Evolutionary conservation across 1,284 basidiomycete species (phyloP).

Genomic region (Microbotryum scabiosae): DNA sequence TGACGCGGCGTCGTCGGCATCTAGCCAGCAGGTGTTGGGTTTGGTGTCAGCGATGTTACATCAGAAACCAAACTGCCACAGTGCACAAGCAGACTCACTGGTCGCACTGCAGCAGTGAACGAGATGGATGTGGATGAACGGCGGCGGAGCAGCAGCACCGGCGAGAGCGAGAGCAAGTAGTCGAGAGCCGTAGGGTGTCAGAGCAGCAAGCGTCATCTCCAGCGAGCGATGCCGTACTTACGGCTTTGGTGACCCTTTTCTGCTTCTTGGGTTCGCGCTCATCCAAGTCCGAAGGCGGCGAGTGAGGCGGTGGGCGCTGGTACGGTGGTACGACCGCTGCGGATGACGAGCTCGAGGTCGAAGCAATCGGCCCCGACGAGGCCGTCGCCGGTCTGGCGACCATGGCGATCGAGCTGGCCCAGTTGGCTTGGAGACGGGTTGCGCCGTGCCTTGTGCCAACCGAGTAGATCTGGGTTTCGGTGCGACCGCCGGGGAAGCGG

Average conservation of each 20-base stretch:
- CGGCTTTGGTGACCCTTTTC: conserved; percentile 18
- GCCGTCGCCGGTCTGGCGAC: too few relatives aligned
- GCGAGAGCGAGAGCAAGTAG: neutral
- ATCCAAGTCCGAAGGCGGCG: neutral
- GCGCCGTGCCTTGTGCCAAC: too few relatives aligned
- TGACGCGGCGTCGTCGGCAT: conserved; percentile 18
- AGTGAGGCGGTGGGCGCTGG: too few relatives aligned
- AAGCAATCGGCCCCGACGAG: too few relatives aligned
- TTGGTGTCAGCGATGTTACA: neutral
- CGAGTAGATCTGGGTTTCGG: too few relatives aligned
- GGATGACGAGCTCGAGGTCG: too few relatives aligned
- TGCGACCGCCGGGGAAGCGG: too few relatives aligned
- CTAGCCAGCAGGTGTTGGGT: neutral
- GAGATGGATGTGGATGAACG: neutral
- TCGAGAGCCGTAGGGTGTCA: neutral
- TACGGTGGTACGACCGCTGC: too few relatives aligned
- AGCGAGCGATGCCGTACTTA: neutral
- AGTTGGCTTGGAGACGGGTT: too few relatives aligned
- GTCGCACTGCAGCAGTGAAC: conserved; percentile 1
- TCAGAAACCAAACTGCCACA: neutral
- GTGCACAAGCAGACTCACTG: neutral
- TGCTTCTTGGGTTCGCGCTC: conserved; percentile 17
- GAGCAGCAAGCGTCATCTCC: neutral
- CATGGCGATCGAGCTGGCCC: too few relatives aligned
- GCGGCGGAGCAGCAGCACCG: neutral